Base-by-base conservation (phyloP, 495 filamentous ascomycete genomes). In the Rhizodiscina lignyota region DNA sequence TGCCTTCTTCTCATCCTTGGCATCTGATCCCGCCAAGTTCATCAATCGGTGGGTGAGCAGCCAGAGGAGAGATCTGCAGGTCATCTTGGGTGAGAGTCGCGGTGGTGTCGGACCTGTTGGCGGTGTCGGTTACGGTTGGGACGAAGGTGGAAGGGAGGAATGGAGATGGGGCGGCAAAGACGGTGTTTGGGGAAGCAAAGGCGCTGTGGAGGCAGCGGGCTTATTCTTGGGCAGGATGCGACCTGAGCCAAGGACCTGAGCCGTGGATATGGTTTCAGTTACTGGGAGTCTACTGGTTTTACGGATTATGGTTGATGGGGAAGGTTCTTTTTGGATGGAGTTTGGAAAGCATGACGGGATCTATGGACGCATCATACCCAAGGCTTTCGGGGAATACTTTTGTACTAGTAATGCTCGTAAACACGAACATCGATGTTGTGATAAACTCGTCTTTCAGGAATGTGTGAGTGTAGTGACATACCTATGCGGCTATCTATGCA, bases 11-110 rank as follows among this genome's bases (percentile, higher is more conserved):
- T 70, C 70, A 2, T 63, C 69, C 2, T 62, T 94, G 47, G 69
- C 70, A 37, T 67, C 72, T 39, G 86, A 96, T 44, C 89, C 89
- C 0, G 83, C 74, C 4, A 68, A 59, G 2, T 94, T 96, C 45
- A 62, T 93, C 21, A 68, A 67, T 35, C 66, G 73, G 43, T 97
- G 87, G 89, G 62, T 91, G 38, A 78, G 72, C 46, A 81, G 73
- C 4, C 89, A 97, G 63, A 79, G 78, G 49, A 59, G 89, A 32
- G 89, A 97, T 56, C 61, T 96, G 34, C 87, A 94, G 52, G 73
- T 86, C 6, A 74, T 96, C 28, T 57, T 87, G 31, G 89, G 89
- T 22, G 91, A 94, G 55, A 29, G 21, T 16, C 8, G 10, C 17
- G 30, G 10, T 11, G 10, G 8, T 18, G 10, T 6, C 10, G 19